These are phyloP conservation scores for Botryotinia calthae DNA, from an alignment of 2,329 filamentous ascomycete genomes.

Conservation along the genomic window DNA sequence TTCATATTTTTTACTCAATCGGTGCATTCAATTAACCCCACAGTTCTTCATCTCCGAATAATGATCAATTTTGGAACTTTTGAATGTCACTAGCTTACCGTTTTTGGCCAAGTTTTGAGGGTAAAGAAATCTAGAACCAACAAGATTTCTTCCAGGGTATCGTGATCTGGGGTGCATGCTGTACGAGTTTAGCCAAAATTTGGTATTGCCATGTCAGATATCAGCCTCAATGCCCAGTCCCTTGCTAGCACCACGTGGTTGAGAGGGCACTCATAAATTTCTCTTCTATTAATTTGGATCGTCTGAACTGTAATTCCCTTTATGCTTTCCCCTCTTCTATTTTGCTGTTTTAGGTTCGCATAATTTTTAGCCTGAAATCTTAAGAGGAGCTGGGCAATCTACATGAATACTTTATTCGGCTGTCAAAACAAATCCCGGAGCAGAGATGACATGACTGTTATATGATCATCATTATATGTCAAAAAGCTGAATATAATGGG, in stretches of 20 bases:
- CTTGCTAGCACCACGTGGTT: background rate
- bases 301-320: background rate
- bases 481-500: background rate
- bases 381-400: background rate
- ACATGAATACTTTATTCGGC: background rate
- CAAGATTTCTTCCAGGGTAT: background rate
- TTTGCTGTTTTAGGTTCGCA: slow-evolving; percentile 2
- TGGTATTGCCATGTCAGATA: background rate
- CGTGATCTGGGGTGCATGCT: slow-evolving; percentile 4
- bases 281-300: background rate
- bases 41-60: background rate
- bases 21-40: background rate
- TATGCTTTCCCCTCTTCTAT: slow-evolving; percentile 2
- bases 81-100: background rate
- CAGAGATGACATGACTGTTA: background rate
- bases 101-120: background rate
- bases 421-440: background rate
- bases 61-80: background rate
- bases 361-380: slow-evolving; percentile 13
- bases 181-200: slow-evolving; percentile 1
- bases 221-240: background rate
- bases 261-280: background rate
- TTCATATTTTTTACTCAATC: background rate
- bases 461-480: background rate
- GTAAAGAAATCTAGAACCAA: background rate